phyloP scores from a whole-genome alignment of 1,139 yeast genomes.

The Kodamaea alishanica region DNA sequence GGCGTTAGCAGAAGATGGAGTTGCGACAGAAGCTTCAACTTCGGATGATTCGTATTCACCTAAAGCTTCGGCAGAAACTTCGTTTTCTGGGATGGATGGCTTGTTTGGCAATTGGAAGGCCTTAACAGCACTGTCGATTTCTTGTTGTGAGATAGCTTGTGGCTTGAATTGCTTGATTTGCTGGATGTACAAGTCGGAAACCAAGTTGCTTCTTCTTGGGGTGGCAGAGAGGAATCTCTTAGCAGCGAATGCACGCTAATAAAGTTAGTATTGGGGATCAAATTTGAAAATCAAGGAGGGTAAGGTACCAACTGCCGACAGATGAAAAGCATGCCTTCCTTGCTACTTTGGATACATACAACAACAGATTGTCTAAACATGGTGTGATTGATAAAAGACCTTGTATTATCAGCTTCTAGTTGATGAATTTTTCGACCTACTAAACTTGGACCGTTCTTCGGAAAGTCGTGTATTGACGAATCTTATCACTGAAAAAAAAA shows the following conservation, averaged over 20 bases:
- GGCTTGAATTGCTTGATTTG: constrained; percentile 90
- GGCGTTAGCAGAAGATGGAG: constrained; percentile 30
- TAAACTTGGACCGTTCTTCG: constrained; percentile 6
- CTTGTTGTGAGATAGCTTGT: constrained; percentile 65
- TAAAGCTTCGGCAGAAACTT: constrained; percentile 71
- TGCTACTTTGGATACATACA: constrained; percentile 17
- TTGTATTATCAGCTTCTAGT: not conserved
- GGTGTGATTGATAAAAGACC: constrained; percentile 9
- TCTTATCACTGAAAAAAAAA: not conserved
- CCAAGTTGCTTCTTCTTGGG: constrained; percentile 54
- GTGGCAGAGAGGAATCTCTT: constrained; percentile 45
- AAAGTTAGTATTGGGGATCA: constrained; percentile 11
- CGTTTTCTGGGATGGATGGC: constrained; percentile 69
- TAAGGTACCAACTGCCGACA: too few species aligned
- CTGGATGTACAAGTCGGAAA: constrained; percentile 82
- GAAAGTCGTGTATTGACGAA: constrained; percentile 8
- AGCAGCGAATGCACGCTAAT: constrained; percentile 29
- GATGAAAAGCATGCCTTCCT: not conserved
- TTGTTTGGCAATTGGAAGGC: constrained; percentile 76
- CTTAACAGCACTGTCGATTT: constrained; percentile 75
- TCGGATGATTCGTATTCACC: constrained; percentile 68
- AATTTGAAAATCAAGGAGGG: not conserved
- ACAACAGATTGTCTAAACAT: constrained; percentile 46
- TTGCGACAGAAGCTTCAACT: constrained; percentile 59
- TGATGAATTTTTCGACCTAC: constrained; percentile 8